These are phyloP conservation scores for Talaromyces sp. DNA, from an alignment of 2,329 filamentous ascomycete genomes.

Conservation along the genomic window DNA sequence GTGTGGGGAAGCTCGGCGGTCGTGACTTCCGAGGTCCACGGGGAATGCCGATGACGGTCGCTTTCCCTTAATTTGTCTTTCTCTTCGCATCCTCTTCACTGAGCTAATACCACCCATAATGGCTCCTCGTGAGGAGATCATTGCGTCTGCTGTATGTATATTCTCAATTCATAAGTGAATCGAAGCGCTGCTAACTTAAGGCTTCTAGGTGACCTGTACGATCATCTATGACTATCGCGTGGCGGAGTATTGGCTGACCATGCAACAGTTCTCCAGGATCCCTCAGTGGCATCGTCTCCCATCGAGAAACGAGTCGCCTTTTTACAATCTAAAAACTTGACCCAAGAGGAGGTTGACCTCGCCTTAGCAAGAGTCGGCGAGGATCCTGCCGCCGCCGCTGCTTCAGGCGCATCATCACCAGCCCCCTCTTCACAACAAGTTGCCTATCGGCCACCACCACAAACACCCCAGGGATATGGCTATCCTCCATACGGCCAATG, in stretches of 20 bases:
- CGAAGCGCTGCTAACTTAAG: conserved; percentile 24
- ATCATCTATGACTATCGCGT: conserved; percentile 2
- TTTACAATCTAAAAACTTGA: conserved; percentile 93
- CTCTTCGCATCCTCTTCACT: conserved; percentile 12
- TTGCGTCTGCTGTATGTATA: conserved; percentile 72
- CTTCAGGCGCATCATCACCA: conserved; percentile 52
- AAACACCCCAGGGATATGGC: conserved; percentile 48
- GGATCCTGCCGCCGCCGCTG: conserved; percentile 52
- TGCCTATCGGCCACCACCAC: conserved; percentile 44
- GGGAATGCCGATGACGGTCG: conserved; percentile 29
- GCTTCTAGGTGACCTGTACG: conserved; percentile 55
- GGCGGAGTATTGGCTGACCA: conserved; percentile 20
- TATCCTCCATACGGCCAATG: conserved; percentile 57
- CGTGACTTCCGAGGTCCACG: conserved; percentile 43
- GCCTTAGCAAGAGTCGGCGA: conserved; percentile 76
- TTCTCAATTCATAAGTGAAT: too few species aligned
- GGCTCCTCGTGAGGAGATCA: conserved; percentile 85
- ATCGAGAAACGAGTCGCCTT: conserved; percentile 92
- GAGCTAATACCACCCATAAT: conserved; percentile 57
- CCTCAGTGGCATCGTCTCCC: conserved; percentile 85
- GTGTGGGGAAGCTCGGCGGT: conserved; percentile 36
- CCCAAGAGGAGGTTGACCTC: conserved; percentile 88
- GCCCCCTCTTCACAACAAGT: conserved; percentile 49
- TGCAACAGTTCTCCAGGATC: conserved; percentile 81
- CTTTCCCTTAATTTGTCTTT: conserved; percentile 20